A percentile compares a stretch with the other conserved stretches of the same genome.
Conservation (phyloP, 768 basidiomycete species). For the Termitomyces sp. region DNA sequence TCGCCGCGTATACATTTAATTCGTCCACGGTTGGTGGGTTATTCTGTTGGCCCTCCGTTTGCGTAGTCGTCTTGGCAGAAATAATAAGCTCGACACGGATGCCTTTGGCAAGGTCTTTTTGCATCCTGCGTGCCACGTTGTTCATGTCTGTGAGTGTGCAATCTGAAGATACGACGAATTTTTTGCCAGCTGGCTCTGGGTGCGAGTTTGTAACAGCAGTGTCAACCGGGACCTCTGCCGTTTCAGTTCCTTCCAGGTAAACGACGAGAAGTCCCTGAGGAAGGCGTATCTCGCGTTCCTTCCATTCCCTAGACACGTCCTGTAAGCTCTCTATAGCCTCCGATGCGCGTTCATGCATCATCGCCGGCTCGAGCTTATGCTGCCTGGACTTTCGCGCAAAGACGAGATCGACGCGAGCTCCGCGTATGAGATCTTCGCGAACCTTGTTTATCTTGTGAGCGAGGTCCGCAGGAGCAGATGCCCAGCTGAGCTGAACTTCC, state of each 20-base stretch:
- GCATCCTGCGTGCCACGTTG: neutral
- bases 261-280: constrained; percentile 26
- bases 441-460: constrained; percentile 61
- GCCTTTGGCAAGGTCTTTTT: neutral
- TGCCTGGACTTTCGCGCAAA: constrained; percentile 45
- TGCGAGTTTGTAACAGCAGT: neutral
- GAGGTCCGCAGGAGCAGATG: constrained; percentile 50
- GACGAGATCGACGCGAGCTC: constrained; percentile 49
- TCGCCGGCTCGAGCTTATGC: constrained; percentile 24
- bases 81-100: neutral
- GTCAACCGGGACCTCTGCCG: neutral
- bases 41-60: neutral
- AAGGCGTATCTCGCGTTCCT: constrained; percentile 31
- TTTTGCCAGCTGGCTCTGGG: neutral
- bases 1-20: neutral
- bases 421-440: constrained; percentile 52
- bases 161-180: neutral
- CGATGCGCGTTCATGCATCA: constrained; percentile 39
- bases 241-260: constrained; percentile 35
- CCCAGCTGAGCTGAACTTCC: constrained; percentile 73
- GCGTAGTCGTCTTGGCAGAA: neutral
- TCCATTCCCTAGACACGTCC: constrained; percentile 53
- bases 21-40: neutral
- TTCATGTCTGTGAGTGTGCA: neutral
- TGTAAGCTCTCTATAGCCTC: constrained; percentile 34